Percentiles rank a stretch among this genome's conserved stretches.
These are phyloP conservation scores for Paramecium sonneborni DNA, from an alignment of 73 alveolate genomes.

Conservation along the genomic window DNA sequence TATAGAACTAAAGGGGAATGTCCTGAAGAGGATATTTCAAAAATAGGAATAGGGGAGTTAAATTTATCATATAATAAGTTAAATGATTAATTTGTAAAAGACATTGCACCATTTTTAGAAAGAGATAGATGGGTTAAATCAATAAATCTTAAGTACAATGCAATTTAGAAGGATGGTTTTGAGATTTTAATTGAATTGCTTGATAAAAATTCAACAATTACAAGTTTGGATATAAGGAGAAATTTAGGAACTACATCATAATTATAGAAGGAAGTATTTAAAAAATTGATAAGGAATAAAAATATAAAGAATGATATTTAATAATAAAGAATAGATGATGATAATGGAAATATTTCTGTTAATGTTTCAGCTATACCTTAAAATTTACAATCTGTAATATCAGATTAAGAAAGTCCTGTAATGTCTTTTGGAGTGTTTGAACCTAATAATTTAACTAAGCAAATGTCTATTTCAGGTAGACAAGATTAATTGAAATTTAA, in stretches of 20 bases:
- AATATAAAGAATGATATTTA: not conserved
- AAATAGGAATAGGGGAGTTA: not conserved
- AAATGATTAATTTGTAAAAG: not conserved
- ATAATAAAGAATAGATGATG: not conserved
- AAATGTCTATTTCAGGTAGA: not conserved
- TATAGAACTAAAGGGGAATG: not conserved
- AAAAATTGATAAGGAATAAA: not conserved
- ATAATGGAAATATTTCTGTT: not conserved
- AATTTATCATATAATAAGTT: not conserved
- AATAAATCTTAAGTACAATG: not conserved
- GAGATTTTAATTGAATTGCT: not conserved
- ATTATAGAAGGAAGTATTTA: not conserved
- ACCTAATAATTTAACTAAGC: not conserved
- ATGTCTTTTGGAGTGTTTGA: constrained; percentile 41
- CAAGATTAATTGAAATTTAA: not conserved
- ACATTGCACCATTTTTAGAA: not conserved
- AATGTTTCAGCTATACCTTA: constrained; percentile 5
- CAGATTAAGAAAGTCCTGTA: constrained; percentile 45
- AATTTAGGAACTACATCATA: not conserved
- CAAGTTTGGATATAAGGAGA: not conserved
- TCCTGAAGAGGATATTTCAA: constrained; percentile 21
- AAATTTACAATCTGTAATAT: not conserved
- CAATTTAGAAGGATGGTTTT: not conserved
- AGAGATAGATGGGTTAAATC: constrained; percentile 36
- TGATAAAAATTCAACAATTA: not conserved